Evolutionary conservation across 2,329 filamentous ascomycete genomes (phyloP).

Genomic region (Ascochyta lentis): DNA sequence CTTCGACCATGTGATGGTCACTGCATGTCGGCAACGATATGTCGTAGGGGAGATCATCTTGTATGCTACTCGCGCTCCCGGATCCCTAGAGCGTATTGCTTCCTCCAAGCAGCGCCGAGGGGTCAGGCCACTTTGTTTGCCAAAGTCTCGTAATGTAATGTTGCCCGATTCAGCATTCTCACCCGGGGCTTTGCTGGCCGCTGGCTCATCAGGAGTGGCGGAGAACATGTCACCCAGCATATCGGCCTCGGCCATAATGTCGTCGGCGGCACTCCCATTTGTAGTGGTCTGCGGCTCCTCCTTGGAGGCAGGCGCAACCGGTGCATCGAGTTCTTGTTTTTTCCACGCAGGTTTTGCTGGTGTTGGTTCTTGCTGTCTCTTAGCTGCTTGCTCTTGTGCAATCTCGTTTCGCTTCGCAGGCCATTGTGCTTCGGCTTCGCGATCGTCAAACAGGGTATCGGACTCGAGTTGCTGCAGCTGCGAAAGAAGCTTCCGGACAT

Average conservation of each 20-base stretch:
- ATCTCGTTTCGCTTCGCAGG: conserved; percentile 52
- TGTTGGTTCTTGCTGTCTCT: conserved; percentile 22
- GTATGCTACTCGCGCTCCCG: conserved; percentile 70
- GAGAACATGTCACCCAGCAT: conserved; percentile 66
- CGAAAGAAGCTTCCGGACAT: conserved; percentile 70
- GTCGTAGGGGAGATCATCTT: conserved; percentile 73
- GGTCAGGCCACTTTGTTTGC: conserved; percentile 77
- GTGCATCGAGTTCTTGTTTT: background rate
- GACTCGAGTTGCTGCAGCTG: conserved; percentile 80
- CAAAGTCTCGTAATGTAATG: conserved; percentile 79
- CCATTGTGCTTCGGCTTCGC: conserved; percentile 57
- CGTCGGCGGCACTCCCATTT: conserved; percentile 7
- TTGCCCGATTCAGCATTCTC: conserved; percentile 53
- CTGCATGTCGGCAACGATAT: conserved; percentile 76
- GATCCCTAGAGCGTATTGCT: conserved; percentile 82
- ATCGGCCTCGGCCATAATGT: conserved; percentile 57
- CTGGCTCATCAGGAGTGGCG: conserved; percentile 48
- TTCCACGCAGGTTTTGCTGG: background rate
- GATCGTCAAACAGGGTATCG: conserved; percentile 59
- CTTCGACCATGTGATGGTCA: conserved; percentile 82
- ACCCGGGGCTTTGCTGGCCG: conserved; percentile 46
- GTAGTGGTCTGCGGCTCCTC: background rate
- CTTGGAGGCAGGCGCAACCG: background rate
- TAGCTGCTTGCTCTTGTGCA: conserved; percentile 47
- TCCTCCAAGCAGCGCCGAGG: conserved; percentile 83